phyloP scores from a whole-genome alignment of 179 eudicot genomes.

The Vitellaria paradoxa region DNA sequence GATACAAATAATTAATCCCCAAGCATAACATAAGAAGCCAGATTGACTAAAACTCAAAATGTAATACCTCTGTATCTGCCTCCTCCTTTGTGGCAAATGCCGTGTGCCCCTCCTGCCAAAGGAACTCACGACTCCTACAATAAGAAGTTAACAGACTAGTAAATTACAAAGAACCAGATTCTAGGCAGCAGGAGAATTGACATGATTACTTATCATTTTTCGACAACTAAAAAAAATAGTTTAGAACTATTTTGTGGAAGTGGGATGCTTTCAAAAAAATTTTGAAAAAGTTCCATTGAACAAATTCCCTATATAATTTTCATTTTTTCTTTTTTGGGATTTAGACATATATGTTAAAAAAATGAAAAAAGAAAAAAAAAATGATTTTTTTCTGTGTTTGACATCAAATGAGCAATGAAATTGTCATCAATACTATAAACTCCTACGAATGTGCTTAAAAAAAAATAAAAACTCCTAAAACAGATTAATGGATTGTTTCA shows the following conservation, averaged over 20 bases:
- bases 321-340: background rate
- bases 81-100: conserved; percentile 95
- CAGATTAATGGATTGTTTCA: background rate
- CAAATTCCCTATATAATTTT: background rate
- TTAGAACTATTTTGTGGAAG: background rate
- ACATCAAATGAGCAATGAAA: background rate
- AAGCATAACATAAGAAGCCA: background rate
- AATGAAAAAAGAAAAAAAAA: too few relatives aligned
- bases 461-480: too few relatives aligned
- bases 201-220: background rate
- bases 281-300: background rate
- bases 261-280: background rate
- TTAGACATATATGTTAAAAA: background rate
- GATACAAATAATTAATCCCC: background rate
- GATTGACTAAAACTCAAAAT: background rate
- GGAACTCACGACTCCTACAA: conserved; percentile 96
- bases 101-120: conserved; percentile 99
- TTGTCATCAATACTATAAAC: background rate
- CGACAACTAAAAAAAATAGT: background rate
- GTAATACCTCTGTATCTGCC: conserved; percentile 87
- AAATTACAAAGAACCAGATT: background rate
- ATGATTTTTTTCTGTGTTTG: background rate
- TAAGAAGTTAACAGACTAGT: conserved; percentile 6
- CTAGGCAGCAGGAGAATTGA: background rate
- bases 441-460: background rate